A percentile compares a stretch with the other conserved stretches of the same genome.
Evolutionary conservation across 2,329 filamentous ascomycete species (phyloP).

Genomic region (Zarea fungicola): DNA sequence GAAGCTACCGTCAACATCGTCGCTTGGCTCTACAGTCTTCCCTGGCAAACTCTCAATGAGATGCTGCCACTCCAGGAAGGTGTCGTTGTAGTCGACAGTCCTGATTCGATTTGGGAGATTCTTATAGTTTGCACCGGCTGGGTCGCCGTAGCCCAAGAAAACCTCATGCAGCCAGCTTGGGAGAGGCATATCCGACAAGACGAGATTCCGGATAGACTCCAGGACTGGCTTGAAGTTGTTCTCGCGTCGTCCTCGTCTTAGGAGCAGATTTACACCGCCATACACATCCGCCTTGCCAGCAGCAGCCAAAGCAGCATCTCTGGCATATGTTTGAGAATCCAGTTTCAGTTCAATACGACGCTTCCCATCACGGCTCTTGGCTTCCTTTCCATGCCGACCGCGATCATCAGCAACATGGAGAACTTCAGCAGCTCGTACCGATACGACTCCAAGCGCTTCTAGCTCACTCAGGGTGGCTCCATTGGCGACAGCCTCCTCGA

Average conservation of each 20-base stretch:
- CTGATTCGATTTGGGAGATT: conserved; percentile 72
- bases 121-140: conserved; percentile 79
- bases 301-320: conserved; percentile 62
- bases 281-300: conserved; percentile 75
- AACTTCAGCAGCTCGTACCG: conserved; percentile 78
- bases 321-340: conserved; percentile 71
- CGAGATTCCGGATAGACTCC: conserved; percentile 82
- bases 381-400: conserved; percentile 60
- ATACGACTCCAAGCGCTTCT: conserved; percentile 61
- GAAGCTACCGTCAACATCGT: conserved; percentile 67
- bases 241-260: conserved; percentile 78
- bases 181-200: conserved; percentile 77
- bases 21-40: conserved; percentile 74
- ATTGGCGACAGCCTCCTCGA: conserved; percentile 48
- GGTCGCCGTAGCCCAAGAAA: conserved; percentile 95
- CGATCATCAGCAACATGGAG: conserved; percentile 83
- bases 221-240: conserved; percentile 97
- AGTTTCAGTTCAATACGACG: conserved; percentile 75
- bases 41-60: conserved; percentile 85
- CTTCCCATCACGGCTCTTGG: conserved; percentile 58
- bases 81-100: conserved; percentile 85
- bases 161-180: conserved; percentile 94
- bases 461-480: conserved; percentile 41
- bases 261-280: conserved; percentile 75
- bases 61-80: conserved; percentile 94